A percentile compares a stretch with the other conserved stretches of the same genome.
Evolutionary conservation across 1,284 basidiomycete species (phyloP).

Genomic region (Schizophyllum commune): DNA sequence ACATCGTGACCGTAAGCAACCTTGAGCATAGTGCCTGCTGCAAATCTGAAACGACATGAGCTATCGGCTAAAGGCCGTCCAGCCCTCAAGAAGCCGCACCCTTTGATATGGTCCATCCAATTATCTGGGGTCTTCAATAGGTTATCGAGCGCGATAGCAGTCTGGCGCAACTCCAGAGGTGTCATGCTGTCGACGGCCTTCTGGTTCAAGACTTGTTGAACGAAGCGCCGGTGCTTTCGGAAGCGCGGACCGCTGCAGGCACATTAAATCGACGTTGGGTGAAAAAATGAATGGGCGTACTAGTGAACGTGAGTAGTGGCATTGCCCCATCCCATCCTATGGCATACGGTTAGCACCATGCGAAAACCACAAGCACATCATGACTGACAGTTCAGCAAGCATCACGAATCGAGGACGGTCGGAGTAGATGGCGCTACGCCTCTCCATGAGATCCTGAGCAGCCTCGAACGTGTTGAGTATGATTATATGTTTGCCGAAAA

Average conservation of each 20-base stretch:
- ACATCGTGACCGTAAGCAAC: constrained; percentile 11
- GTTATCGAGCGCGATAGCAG: neutral
- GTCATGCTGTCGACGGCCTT: neutral
- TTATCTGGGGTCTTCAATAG: neutral
- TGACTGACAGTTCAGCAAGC: constrained; percentile 6
- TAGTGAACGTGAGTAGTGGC: constrained; percentile 1
- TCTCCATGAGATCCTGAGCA: constrained; percentile 11
- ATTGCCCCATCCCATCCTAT: neutral
- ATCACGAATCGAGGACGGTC: constrained; percentile 8
- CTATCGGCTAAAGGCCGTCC: neutral
- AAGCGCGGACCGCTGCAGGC: neutral
- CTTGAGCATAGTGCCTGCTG: constrained; percentile 7
- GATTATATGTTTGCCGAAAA: constrained; percentile 7
- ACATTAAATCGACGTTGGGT: neutral
- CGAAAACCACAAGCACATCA: neutral
- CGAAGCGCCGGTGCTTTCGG: neutral
- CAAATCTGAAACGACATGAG: constrained; percentile 4
- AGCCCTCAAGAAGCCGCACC: neutral
- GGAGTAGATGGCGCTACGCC: constrained; percentile 10
- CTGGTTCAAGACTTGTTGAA: neutral
- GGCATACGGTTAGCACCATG: neutral
- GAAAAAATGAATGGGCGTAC: neutral
- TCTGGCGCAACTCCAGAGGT: neutral
- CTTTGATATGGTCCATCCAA: neutral
- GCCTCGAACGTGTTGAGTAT: constrained; percentile 10